A percentile compares a stretch with the other conserved stretches of the same genome.
Evolutionary conservation across 768 basidiomycete species (phyloP).

Genomic region (Leccinum fibrillosum): DNA sequence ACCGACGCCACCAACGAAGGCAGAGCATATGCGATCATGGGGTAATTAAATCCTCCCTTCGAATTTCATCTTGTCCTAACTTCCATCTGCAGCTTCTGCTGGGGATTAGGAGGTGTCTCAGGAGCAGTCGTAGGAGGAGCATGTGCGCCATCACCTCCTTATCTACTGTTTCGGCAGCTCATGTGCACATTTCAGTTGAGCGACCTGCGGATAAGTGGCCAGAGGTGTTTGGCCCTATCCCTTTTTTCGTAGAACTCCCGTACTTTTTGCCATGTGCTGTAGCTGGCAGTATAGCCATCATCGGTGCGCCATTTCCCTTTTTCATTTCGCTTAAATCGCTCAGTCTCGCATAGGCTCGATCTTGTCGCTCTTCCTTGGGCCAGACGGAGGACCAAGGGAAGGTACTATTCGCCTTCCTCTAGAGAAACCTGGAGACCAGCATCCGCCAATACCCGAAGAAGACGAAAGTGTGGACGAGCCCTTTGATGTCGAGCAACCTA

Average conservation of each 20-base stretch:
- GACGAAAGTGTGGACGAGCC: constrained; percentile 49
- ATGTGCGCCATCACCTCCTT: constrained; percentile 46
- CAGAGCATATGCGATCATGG: constrained; percentile 90
- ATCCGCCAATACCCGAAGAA: constrained; percentile 66
- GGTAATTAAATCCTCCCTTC: constrained; percentile 37
- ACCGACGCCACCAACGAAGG: constrained; percentile 93
- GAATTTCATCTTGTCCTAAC: constrained; percentile 3
- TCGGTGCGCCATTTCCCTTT: constrained; percentile 39
- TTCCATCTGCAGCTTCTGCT: constrained; percentile 63
- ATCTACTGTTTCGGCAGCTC: neutral
- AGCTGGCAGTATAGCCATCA: constrained; percentile 72
- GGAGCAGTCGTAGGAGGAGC: constrained; percentile 84
- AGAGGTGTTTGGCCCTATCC: constrained; percentile 56
- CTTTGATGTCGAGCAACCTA: constrained; percentile 37
- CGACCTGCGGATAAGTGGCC: constrained; percentile 88
- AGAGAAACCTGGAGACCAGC: constrained; percentile 58
- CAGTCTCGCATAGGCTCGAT: constrained; percentile 59
- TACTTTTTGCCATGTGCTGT: constrained; percentile 86
- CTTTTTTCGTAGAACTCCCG: constrained; percentile 76
- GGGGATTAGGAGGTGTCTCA: constrained; percentile 95
- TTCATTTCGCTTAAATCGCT: neutral
- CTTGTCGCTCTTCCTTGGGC: constrained; percentile 83
- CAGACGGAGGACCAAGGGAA: constrained; percentile 86
- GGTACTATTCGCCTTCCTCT: constrained; percentile 78
- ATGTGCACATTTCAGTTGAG: constrained; percentile 54